Percentiles rank a stretch among this genome's conserved stretches.
phyloP scores from a whole-genome alignment of 306 rosid genomes.

The Cucurbita maxima region DNA sequence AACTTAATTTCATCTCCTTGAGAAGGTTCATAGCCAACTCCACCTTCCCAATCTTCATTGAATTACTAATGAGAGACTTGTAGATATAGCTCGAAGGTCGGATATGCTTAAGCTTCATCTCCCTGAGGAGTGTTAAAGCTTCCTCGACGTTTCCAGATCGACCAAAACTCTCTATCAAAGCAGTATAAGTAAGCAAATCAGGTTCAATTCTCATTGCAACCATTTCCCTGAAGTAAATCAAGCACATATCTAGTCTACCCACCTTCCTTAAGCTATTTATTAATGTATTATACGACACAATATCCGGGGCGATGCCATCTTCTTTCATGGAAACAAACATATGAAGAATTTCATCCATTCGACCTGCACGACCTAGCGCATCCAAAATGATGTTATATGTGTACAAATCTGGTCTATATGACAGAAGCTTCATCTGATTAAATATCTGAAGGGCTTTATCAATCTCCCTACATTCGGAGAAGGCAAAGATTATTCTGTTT shows the following conservation, averaged over 20 bases:
- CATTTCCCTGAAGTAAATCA: slow-evolving; percentile 52
- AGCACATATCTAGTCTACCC: slow-evolving; percentile 49
- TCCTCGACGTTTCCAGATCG: slow-evolving; percentile 56
- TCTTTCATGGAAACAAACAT: slow-evolving; percentile 43
- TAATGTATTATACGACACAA: slow-evolving; percentile 55
- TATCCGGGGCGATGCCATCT: slow-evolving; percentile 38
- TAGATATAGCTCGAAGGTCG: slow-evolving; percentile 46
- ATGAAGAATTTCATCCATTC: slow-evolving; percentile 35
- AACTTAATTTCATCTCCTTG: slow-evolving; percentile 50
- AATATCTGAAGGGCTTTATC: slow-evolving; percentile 56
- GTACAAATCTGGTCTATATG: slow-evolving; percentile 33
- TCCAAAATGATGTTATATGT: slow-evolving; percentile 59
- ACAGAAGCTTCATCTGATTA: slow-evolving; percentile 27
- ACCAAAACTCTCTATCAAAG: slow-evolving; percentile 49
- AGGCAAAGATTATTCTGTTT: slow-evolving; percentile 49
- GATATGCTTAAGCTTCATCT: slow-evolving; percentile 52
- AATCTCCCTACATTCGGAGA: slow-evolving; percentile 46
- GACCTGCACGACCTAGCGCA: slow-evolving; percentile 52
- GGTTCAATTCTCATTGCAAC: slow-evolving; percentile 35
- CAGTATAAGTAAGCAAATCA: slow-evolving; percentile 65
- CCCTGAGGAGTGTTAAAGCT: slow-evolving; percentile 36
- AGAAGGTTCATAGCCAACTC: slow-evolving; percentile 36
- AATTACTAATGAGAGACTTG: slow-evolving; percentile 32
- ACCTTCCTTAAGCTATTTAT: slow-evolving; percentile 51
- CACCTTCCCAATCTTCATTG: slow-evolving; percentile 47